These are phyloP conservation scores for Russula virescens DNA, from an alignment of 768 basidiomycete species.

Conservation along the genomic window DNA sequence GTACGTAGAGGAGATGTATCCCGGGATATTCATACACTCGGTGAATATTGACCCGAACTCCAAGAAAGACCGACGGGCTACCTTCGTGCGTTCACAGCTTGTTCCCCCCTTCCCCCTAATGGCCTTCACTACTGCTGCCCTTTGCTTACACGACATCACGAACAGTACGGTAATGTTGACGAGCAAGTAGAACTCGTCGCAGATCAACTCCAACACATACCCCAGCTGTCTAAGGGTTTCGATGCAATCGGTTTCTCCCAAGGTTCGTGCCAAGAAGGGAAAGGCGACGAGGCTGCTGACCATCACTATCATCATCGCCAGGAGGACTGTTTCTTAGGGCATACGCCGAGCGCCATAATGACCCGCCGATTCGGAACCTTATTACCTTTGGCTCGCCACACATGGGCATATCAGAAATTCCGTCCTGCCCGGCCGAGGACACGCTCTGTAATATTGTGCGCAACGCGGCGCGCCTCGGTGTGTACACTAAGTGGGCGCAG, in stretches of 20 bases:
- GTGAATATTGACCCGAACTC: slow-evolving; percentile 59
- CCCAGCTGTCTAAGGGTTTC: slow-evolving; percentile 64
- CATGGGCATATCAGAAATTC: slow-evolving; percentile 78
- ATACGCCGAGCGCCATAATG: slow-evolving; percentile 71
- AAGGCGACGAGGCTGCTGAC: background rate
- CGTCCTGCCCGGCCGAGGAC: slow-evolving; percentile 57
- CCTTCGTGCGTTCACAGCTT: slow-evolving; percentile 51
- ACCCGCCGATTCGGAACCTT: slow-evolving; percentile 70
- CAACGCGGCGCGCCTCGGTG: slow-evolving; percentile 52
- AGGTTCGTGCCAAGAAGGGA: slow-evolving; percentile 36
- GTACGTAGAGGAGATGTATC: slow-evolving; percentile 56
- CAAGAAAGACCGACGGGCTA: slow-evolving; percentile 60
- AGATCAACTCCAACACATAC: slow-evolving; percentile 55
- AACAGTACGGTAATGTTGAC: slow-evolving; percentile 75
- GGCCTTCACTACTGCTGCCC: background rate
- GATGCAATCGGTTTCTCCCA: slow-evolving; percentile 89
- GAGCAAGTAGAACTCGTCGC: slow-evolving; percentile 62
- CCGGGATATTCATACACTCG: slow-evolving; percentile 73
- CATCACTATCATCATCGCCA: slow-evolving; percentile 23
- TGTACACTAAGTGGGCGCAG: slow-evolving; percentile 75
- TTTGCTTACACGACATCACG: background rate
- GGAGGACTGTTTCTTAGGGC: slow-evolving; percentile 86
- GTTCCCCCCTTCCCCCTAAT: background rate
- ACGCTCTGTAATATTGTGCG: slow-evolving; percentile 65
- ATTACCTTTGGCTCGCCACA: slow-evolving; percentile 86